Evolutionary conservation across 2,329 filamentous ascomycete genomes (phyloP).

Genomic region (Beauveria brongniartii): DNA sequence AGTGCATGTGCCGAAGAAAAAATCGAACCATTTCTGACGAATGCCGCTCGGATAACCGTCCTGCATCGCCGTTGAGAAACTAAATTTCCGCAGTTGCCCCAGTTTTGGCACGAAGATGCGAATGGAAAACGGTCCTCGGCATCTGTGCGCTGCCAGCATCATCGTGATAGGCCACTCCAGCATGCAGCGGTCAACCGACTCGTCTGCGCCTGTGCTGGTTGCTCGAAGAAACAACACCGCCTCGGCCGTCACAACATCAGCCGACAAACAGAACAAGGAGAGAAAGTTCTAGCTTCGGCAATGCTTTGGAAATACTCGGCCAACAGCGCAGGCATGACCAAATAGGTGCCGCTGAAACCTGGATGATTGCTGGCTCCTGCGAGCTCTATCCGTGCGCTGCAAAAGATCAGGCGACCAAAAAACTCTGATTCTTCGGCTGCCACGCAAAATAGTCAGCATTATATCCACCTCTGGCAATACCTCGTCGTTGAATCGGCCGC

Average conservation of each 20-base stretch:
- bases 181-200: not conserved
- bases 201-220: not conserved
- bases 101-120: not conserved
- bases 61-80: conserved; percentile 5
- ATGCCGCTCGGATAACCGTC: not conserved
- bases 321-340: not conserved
- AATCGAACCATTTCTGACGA: conserved; percentile 1
- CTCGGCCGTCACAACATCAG: not conserved
- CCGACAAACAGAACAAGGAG: not conserved
- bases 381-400: not conserved
- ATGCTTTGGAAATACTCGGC: not conserved
- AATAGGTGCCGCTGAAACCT: not conserved
- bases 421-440: not conserved
- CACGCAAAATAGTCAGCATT: not conserved
- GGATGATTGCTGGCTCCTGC: not conserved
- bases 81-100: not conserved
- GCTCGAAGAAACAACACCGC: not conserved
- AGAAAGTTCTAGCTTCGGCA: not conserved
- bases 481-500: not conserved
- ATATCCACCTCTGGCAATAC: not conserved
- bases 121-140: not conserved
- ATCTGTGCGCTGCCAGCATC: conserved; percentile 8
- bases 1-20: conserved; percentile 1
- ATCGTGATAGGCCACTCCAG: not conserved
- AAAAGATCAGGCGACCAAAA: not conserved